Evolutionary conservation across 139 green algal species (phyloP), one percentile per base, ranked within the genome.

Genomic region (Chlamydomonas incerta): DNA sequence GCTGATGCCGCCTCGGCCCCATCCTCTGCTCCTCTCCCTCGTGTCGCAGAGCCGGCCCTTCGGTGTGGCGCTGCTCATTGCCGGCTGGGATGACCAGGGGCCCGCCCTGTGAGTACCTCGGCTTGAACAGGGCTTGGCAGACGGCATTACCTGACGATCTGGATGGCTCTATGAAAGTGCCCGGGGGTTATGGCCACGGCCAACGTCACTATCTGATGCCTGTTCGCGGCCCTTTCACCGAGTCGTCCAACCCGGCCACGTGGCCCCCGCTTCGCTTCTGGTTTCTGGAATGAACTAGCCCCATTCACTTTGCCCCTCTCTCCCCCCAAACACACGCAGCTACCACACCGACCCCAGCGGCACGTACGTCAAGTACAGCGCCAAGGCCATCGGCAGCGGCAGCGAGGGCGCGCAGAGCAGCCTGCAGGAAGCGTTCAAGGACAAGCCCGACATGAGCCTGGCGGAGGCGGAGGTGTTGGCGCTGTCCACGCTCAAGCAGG

Each of bases 291-390:
- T n/a, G 2, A 62, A 6, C 8, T 24, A 10, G 17, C 9, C 9
- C 11, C 55, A 5, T 62, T 13, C 11, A 18, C n/a, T 29, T 37
- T 72, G 5, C 65, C 31, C 5, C 0, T 11, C 65, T 47, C 17
- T 28, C 31, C 65, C 31, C 31, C n/a, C 47, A 29, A 3, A 13
- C n/a, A 13, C 65, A 11, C 62, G 29, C 46, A 97, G 94, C 50
- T 99, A 96, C 87, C 96, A 99, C 89, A 98, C 97, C 10, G 98
- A 99, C 88, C 98, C 98, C 20, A 97, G 91, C 24, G 97, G 98
- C 72, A 99, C 97, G 2, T 99, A 96, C 89, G 94, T 98, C 29
- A 87, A 89, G 65, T 99, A 97, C 77, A 84, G 96, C 24, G 97
- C 96, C 80, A 98, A 98, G 90, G 97, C 98, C 37, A 99, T 99